These are phyloP conservation scores for Fusarium falciforme DNA, from an alignment of 2,329 filamentous ascomycete genomes.

Conservation along the genomic window DNA sequence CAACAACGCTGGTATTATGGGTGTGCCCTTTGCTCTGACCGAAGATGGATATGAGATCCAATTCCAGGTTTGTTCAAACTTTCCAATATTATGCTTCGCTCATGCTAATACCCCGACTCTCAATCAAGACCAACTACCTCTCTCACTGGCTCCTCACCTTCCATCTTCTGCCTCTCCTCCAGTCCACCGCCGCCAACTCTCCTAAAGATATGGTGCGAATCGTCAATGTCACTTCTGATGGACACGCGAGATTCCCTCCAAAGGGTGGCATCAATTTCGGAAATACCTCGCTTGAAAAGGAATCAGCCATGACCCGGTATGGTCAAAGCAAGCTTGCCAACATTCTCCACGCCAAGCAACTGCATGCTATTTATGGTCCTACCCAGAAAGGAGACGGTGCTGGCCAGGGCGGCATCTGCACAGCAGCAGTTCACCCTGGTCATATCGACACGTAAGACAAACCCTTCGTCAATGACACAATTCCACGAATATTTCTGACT, in stretches of 20 bases:
- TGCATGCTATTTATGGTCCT: neutral
- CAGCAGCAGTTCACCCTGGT: neutral
- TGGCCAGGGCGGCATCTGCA: neutral
- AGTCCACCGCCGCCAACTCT: conserved; percentile 42
- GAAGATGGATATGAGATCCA: conserved; percentile 26
- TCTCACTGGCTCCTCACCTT: conserved; percentile 55
- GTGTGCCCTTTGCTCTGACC: conserved; percentile 33
- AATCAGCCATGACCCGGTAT: conserved; percentile 4
- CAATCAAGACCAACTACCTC: conserved; percentile 54
- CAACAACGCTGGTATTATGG: conserved; percentile 57
- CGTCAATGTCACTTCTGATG: conserved; percentile 38
- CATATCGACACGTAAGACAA: neutral
- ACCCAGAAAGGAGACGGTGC: neutral
- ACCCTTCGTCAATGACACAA: neutral
- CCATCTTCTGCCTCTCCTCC: conserved; percentile 52
- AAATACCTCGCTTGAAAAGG: conserved; percentile 19
- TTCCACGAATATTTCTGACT: neutral
- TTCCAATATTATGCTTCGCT: neutral
- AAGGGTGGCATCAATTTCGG: conserved; percentile 34
- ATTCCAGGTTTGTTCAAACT: conserved; percentile 43
- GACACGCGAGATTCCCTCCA: conserved; percentile 27
- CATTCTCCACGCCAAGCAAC: conserved; percentile 13
- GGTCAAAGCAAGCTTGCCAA: conserved; percentile 19
- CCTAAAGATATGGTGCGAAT: conserved; percentile 25
- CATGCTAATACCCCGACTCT: neutral